Evolutionary conservation across 164 flowering plant species (phyloP).

Genomic region (Vitis cinerea): DNA sequence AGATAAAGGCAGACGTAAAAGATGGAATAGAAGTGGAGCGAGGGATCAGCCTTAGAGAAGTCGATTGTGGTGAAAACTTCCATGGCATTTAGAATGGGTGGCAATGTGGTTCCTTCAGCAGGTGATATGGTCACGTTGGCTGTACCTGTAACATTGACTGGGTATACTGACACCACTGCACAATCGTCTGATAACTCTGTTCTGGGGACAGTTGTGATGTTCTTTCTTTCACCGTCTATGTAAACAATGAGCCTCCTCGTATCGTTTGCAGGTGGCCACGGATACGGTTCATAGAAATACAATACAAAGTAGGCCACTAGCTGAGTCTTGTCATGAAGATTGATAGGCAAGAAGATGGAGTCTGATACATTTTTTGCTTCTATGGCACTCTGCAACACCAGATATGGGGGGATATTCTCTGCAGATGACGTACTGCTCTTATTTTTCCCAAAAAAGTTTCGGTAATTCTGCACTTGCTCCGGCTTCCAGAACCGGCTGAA

Average conservation of each 20-base stretch:
- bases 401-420: not conserved
- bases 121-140: constrained; percentile 9
- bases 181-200: too few relatives aligned
- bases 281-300: not conserved
- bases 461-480: too few relatives aligned
- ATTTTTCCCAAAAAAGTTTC: too few relatives aligned
- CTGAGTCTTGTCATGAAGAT: not conserved
- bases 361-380: not conserved
- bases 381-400: not conserved
- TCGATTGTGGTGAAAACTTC: constrained; percentile 5
- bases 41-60: too few relatives aligned
- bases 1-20: too few relatives aligned
- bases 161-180: constrained; percentile 2
- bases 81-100: constrained; percentile 13
- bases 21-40: too few relatives aligned
- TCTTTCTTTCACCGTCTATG: not conserved
- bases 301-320: constrained; percentile 13
- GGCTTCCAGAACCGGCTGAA: constrained; percentile 6
- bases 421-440: too few relatives aligned
- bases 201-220: too few relatives aligned
- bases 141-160: not conserved
- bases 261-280: too few relatives aligned
- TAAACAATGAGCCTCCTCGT: not conserved
- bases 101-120: not conserved
- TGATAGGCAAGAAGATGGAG: not conserved